These are phyloP conservation scores for Kluyveromyces sp. DNA, from an alignment of 1,139 yeast species.

Conservation along the genomic window DNA sequence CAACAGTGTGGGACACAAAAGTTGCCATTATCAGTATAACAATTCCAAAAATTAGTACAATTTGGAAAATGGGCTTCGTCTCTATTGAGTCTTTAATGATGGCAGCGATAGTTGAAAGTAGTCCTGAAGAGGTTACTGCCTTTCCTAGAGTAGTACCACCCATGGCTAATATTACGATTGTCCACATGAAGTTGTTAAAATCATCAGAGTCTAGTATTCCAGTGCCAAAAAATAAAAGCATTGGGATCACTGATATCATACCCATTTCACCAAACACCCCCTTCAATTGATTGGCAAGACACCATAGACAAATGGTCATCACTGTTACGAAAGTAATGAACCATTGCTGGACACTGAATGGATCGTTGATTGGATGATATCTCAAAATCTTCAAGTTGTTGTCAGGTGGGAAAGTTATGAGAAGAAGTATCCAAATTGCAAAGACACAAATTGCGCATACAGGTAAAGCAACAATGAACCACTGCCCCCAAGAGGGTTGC, in stretches of 20 bases:
- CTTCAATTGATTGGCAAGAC: constrained; percentile 64
- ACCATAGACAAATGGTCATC: constrained; percentile 76
- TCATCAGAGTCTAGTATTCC: constrained; percentile 80
- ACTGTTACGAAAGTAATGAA: constrained; percentile 62
- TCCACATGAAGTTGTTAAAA: constrained; percentile 90
- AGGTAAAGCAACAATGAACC: constrained; percentile 86
- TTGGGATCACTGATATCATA: constrained; percentile 76
- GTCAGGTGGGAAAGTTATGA: constrained; percentile 60
- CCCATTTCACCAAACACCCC: constrained; percentile 83
- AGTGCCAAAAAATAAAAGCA: constrained; percentile 79
- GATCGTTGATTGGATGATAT: constrained; percentile 60
- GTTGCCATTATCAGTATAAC: constrained; percentile 81
- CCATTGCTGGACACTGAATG: constrained; percentile 64
- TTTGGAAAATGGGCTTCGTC: constrained; percentile 58
- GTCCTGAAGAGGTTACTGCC: constrained; percentile 83
- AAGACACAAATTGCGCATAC: constrained; percentile 58
- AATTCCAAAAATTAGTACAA: constrained; percentile 69
- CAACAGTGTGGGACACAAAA: constrained; percentile 92
- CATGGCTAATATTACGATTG: constrained; percentile 88
- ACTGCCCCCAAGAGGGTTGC: constrained; percentile 87
- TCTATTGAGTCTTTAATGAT: constrained; percentile 56
- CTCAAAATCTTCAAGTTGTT: constrained; percentile 46
- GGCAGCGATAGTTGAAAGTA: constrained; percentile 68
- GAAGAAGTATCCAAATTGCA: constrained; percentile 63
- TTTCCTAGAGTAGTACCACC: constrained; percentile 93